Conservation (phyloP, 2,329 filamentous ascomycete genomes). For the Purpureocillium takamizusanense region DNA sequence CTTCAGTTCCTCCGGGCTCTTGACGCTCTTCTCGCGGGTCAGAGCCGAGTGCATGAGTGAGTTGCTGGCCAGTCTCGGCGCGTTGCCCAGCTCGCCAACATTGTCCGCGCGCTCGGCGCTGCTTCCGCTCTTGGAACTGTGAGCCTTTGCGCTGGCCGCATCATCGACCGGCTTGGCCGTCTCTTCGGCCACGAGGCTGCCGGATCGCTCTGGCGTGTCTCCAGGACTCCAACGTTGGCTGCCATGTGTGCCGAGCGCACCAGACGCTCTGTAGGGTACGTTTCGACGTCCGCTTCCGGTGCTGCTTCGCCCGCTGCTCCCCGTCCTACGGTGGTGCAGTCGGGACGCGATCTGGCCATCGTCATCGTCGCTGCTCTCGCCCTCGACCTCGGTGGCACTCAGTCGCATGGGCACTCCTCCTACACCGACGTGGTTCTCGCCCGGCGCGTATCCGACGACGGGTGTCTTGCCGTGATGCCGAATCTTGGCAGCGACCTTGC, state of each 20-base stretch:
- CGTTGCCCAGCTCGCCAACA: slow-evolving; percentile 43
- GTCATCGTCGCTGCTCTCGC: slow-evolving; percentile 73
- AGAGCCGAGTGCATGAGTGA: slow-evolving; percentile 48
- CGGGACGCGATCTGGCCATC: slow-evolving; percentile 39
- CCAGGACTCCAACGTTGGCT: slow-evolving; percentile 41
- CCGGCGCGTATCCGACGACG: slow-evolving; percentile 69
- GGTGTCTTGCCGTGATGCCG: slow-evolving; percentile 76
- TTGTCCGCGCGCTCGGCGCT: slow-evolving; percentile 53
- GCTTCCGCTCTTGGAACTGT: slow-evolving; percentile 45
- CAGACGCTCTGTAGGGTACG: slow-evolving; percentile 41
- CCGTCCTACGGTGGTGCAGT: slow-evolving; percentile 58
- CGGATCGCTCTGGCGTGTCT: slow-evolving; percentile 46
- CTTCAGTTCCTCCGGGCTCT: slow-evolving; percentile 61
- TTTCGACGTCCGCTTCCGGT: slow-evolving; percentile 43
- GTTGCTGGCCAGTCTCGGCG: slow-evolving; percentile 46
- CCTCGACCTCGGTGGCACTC: slow-evolving; percentile 91
- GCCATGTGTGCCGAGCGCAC: slow-evolving; percentile 30
- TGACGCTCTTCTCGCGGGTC: slow-evolving; percentile 56
- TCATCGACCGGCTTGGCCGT: slow-evolving; percentile 23
- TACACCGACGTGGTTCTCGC: slow-evolving; percentile 63
- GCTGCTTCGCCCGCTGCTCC: slow-evolving; percentile 69
- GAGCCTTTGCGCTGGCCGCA: slow-evolving; percentile 35
- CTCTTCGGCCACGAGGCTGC: slow-evolving; percentile 36
- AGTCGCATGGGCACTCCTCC: slow-evolving; percentile 82
- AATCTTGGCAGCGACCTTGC: slow-evolving; percentile 75